Evolutionary conservation across 1,139 yeast genomes (phyloP).

Genomic region (Debaryomyces robertsiae): DNA sequence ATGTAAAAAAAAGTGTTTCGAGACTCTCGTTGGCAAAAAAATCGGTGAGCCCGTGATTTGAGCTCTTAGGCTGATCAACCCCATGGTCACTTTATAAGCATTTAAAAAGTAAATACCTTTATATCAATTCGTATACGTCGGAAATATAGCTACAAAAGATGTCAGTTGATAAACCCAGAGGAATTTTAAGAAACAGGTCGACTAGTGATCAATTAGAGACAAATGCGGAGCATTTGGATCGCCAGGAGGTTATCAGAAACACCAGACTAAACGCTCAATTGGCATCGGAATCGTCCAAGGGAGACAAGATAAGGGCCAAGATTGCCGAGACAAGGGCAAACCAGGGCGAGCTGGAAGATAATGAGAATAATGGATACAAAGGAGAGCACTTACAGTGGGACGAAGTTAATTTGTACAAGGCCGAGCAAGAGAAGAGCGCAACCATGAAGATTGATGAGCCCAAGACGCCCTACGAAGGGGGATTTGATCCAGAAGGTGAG

Average conservation of each 20-base stretch:
- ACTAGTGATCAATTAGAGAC: conserved; percentile 14
- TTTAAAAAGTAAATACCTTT: no score
- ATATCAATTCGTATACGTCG: no score
- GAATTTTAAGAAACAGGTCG: conserved; percentile 45
- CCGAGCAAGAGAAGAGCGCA: conserved; percentile 70
- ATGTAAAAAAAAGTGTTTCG: conserved; percentile 7
- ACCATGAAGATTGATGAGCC: conserved; percentile 94
- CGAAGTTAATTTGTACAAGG: conserved; percentile 63
- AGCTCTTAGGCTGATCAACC: background rate
- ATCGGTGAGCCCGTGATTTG: conserved; percentile 4
- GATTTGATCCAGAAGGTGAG: conserved; percentile 81
- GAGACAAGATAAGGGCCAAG: conserved; percentile 44
- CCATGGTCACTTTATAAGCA: conserved; percentile 4
- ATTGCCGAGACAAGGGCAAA: conserved; percentile 32
- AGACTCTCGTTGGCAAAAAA: conserved; percentile 7
- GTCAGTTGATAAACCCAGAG: conserved; percentile 37
- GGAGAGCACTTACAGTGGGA: conserved; percentile 65
- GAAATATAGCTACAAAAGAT: conserved; percentile 13
- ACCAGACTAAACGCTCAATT: conserved; percentile 45
- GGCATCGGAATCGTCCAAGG: conserved; percentile 32
- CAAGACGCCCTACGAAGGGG: conserved; percentile 95
- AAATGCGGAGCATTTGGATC: conserved; percentile 33
- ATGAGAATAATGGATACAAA: conserved; percentile 10
- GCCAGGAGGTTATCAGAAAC: conserved; percentile 48
- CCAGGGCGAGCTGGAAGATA: conserved; percentile 14